Conservation (phyloP, 768 basidiomycete genomes). For the Ramaria sp. region DNA sequence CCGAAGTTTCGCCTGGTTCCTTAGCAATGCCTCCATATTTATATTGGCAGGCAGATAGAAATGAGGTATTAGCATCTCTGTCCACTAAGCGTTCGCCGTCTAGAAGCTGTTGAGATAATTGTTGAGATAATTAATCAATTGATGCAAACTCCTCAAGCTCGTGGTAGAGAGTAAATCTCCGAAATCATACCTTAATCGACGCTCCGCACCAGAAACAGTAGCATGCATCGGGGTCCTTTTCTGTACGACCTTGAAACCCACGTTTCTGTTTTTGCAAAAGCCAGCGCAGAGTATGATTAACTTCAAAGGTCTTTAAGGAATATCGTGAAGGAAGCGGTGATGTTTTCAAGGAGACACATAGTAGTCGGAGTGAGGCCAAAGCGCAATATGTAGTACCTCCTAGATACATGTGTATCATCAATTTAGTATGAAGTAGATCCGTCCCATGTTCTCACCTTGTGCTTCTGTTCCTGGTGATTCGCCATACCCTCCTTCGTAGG, state of each 20-base stretch:
- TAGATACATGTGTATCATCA: conserved; percentile 19
- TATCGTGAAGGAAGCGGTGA: conserved; percentile 16
- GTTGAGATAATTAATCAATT: neutral
- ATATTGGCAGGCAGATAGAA: conserved; percentile 72
- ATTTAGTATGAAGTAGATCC: neutral
- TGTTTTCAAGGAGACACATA: conserved; percentile 17
- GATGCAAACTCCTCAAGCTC: conserved; percentile 15
- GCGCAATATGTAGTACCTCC: conserved; percentile 94
- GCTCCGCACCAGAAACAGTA: conserved; percentile 97
- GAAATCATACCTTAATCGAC: conserved; percentile 46
- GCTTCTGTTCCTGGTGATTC: conserved; percentile 76
- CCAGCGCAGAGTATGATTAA: conserved; percentile 59
- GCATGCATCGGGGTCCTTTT: conserved; percentile 84
- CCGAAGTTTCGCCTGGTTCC: conserved; percentile 67
- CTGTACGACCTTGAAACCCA: conserved; percentile 83
- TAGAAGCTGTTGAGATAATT: conserved; percentile 44
- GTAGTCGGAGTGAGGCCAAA: conserved; percentile 59
- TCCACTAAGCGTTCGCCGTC: conserved; percentile 49
- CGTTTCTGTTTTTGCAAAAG: conserved; percentile 71
- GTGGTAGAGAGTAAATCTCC: neutral
- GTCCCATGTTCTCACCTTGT: conserved; percentile 43
- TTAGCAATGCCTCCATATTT: conserved; percentile 86
- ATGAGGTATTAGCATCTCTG: conserved; percentile 40
- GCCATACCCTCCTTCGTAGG: conserved; percentile 89
- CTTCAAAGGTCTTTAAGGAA: conserved; percentile 27